These are phyloP conservation scores for Penicillium digitatum DNA, from an alignment of 2,329 filamentous ascomycete species.

Conservation along the genomic window DNA sequence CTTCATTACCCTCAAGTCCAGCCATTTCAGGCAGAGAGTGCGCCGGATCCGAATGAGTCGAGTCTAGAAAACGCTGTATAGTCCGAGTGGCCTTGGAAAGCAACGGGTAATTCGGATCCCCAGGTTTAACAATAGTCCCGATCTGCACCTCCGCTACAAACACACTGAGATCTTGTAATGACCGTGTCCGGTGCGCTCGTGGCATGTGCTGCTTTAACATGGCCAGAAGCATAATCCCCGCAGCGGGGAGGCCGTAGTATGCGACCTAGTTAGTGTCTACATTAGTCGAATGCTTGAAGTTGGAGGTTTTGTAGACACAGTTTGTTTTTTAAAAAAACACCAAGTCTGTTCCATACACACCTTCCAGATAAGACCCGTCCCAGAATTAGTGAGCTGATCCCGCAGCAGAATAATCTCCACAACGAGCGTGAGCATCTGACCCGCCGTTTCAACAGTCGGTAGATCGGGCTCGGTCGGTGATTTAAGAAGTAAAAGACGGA, in stretches of 20 bases:
- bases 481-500: constrained; percentile 22
- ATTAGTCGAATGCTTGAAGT: background rate
- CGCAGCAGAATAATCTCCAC: constrained; percentile 28
- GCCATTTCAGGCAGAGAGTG: constrained; percentile 7
- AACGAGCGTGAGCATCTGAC: constrained; percentile 27
- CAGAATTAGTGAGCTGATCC: constrained; percentile 28
- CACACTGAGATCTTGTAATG: constrained; percentile 26
- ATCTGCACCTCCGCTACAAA: constrained; percentile 30
- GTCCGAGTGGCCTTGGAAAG: constrained; percentile 25
- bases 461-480: constrained; percentile 25
- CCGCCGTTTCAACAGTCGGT: constrained; percentile 25
- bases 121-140: constrained; percentile 23
- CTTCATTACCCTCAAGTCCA: constrained; percentile 16
- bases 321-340: background rate
- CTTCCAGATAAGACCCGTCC: constrained; percentile 29
- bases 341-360: constrained; percentile 7
- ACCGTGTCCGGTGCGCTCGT: constrained; percentile 13
- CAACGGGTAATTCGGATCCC: constrained; percentile 26
- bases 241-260: constrained; percentile 30
- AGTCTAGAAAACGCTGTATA: constrained; percentile 27
- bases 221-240: constrained; percentile 29
- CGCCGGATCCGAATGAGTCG: constrained; percentile 16
- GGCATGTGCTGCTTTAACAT: constrained; percentile 23
- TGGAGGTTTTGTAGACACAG: background rate
- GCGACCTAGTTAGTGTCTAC: constrained; percentile 15